Evolutionary conservation across 2,329 filamentous ascomycete species (phyloP).

Genomic region (Aspergillus ochraceoroseus): DNA sequence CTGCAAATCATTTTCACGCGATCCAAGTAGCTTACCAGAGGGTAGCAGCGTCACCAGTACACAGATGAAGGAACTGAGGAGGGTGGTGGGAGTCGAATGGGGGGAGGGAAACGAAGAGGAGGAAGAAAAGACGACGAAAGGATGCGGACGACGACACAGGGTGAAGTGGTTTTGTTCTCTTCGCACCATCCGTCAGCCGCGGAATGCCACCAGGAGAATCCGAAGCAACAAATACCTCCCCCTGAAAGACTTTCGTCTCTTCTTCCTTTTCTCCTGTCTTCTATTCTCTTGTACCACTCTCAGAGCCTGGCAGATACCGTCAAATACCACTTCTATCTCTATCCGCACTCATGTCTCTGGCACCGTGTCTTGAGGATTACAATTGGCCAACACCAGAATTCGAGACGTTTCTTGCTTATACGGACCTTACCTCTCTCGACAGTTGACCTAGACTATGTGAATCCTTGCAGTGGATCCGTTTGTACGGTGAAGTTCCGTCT

Average conservation of each 20-base stretch:
- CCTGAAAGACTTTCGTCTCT: neutral
- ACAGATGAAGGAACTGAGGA: constrained; percentile 4
- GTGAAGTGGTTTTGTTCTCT: constrained; percentile 5
- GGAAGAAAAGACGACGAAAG: too few relatives aligned
- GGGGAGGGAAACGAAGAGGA: constrained; percentile 8
- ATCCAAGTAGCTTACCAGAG: neutral
- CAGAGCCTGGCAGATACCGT: neutral
- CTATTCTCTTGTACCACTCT: neutral
- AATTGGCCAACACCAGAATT: too few relatives aligned
- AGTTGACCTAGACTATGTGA: too few relatives aligned
- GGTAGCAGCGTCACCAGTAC: neutral
- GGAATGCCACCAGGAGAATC: constrained; percentile 13
- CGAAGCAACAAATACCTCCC: constrained; percentile 9
- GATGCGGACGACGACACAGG: constrained; percentile 10
- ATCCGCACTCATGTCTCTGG: too few relatives aligned
- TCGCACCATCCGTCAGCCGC: constrained; percentile 13
- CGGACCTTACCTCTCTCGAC: too few relatives aligned
- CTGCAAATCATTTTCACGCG: constrained; percentile 4
- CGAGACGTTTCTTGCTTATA: too few relatives aligned
- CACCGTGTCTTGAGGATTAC: too few relatives aligned
- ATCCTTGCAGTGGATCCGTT: too few relatives aligned
- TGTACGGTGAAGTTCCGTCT: neutral
- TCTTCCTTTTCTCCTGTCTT: neutral
- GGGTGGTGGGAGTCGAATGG: constrained; percentile 5
- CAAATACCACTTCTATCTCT: too few relatives aligned